Evolutionary conservation across 2,329 filamentous ascomycete species (phyloP).

Genomic region (Cordyceps farinosa): DNA sequence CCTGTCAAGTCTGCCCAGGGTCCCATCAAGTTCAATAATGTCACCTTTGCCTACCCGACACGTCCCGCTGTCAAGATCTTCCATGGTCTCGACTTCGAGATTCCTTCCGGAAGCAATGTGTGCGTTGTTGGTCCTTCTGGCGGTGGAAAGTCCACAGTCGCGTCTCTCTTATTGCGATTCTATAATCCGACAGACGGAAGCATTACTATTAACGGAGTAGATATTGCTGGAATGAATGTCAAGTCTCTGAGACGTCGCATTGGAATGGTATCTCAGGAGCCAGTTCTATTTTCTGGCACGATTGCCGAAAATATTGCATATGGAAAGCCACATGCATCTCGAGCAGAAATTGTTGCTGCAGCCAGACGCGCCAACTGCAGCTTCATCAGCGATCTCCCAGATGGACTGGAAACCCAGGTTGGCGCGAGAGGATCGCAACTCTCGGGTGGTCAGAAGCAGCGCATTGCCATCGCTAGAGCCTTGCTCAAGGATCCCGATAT

Average conservation of each 20-base stretch:
- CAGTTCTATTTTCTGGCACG: slow-evolving; percentile 82
- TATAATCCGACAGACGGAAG: slow-evolving; percentile 76
- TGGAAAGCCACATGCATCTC: slow-evolving; percentile 73
- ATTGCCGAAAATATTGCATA: slow-evolving; percentile 91
- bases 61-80: slow-evolving; percentile 90
- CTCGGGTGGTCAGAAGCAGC: slow-evolving; percentile 94
- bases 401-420: slow-evolving; percentile 90
- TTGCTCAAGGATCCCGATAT: slow-evolving; percentile 96
- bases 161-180: slow-evolving; percentile 85
- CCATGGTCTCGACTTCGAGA: slow-evolving; percentile 81
- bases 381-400: slow-evolving; percentile 95
- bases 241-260: slow-evolving; percentile 91
- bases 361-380: slow-evolving; percentile 91
- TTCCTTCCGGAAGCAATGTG: slow-evolving; percentile 89
- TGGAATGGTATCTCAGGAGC: slow-evolving; percentile 92
- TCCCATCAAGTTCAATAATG: slow-evolving; percentile 80
- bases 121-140: slow-evolving; percentile 95
- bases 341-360: slow-evolving; percentile 78
- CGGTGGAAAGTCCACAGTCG: slow-evolving; percentile 94
- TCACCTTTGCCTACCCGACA: slow-evolving; percentile 89
- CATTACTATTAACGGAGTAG: slow-evolving; percentile 79
- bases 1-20: slow-evolving; percentile 82
- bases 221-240: slow-evolving; percentile 82
- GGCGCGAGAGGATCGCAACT: slow-evolving; percentile 90
- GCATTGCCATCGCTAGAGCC: slow-evolving; percentile 93